Base-by-base conservation (phyloP, 2,329 filamentous ascomycete species). In the Hypomyces perniciosus region DNA sequence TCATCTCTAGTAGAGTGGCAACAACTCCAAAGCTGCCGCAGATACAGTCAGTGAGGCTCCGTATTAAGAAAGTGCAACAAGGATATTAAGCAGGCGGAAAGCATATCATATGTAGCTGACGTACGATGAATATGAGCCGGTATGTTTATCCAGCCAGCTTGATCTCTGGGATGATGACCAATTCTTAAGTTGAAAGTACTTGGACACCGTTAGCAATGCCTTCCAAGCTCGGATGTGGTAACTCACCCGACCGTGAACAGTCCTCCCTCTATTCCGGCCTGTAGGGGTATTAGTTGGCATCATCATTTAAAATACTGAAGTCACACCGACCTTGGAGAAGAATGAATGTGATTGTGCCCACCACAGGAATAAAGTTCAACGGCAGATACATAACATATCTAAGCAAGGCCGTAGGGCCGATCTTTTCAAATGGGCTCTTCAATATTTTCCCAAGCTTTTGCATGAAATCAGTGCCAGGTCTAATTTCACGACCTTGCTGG, bases 171-270 rank as follows among this genome's bases (percentile, higher is more conserved):
- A 72, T 29, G 75, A 69, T 40, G 80, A 80, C 89, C 90, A 95
- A 44, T 81, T 80, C 72, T 96, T 97, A 55, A 97, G 77, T 72
- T 95, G 88, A 67, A 96, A 96, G 70, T 96, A 96, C 70, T 93
- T 29, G 8, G 48, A 10, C 6, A 39, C n/a, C 28, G 62, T 48
- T 57, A 60, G 48, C 10, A 27, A 26, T 10, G 8, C 5, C 4
- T 20, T 7, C 20, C 20, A 30, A 40, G 5, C 9, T 28, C n/a
- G 3, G 27, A 5, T 20, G 20, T 20, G 20, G 20, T 20, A 33
- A 67, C 76, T 61, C 69, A 83, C 80, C 46, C 80, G 72, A 37
- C 70, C 72, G 54, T 84, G 80, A 38, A 79, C 74, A 26, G 65
- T 61, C 48, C 69, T 65, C 30, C 78, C 77, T 46, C 78, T 69